phyloP scores from a whole-genome alignment of 345 rosid species.

The Bruguiera gymnorhiza region DNA sequence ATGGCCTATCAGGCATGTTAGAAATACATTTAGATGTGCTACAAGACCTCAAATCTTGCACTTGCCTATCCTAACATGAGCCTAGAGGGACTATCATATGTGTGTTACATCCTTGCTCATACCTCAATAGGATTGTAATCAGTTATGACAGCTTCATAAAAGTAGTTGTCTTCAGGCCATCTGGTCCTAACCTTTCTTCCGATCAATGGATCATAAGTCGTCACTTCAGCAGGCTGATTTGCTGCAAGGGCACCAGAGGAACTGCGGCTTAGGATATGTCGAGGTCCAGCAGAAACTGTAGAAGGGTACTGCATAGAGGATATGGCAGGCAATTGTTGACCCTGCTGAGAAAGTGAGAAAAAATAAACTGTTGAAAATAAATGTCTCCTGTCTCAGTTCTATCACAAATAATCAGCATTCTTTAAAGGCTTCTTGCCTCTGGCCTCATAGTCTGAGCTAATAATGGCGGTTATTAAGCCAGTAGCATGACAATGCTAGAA shows the following conservation, averaged over 20 bases:
- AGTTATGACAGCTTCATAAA: slow-evolving; percentile 91
- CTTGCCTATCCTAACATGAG: not conserved
- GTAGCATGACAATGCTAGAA: slow-evolving; percentile 8
- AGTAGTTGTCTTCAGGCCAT: slow-evolving; percentile 94
- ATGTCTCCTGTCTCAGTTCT: not conserved
- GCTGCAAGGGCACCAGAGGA: slow-evolving; percentile 43
- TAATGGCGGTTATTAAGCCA: slow-evolving; percentile 10
- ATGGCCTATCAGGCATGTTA: not conserved
- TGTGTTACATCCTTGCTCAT: slow-evolving; percentile 14
- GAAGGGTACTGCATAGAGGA: slow-evolving; percentile 54
- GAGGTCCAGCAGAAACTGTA: slow-evolving; percentile 48
- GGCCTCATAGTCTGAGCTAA: not conserved
- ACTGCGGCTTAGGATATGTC: slow-evolving; percentile 46
- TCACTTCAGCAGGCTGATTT: slow-evolving; percentile 54
- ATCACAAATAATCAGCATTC: slow-evolving; percentile 9
- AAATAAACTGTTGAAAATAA: slow-evolving; percentile 3
- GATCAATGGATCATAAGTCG: slow-evolving; percentile 40
- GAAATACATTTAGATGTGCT: not conserved
- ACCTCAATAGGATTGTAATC: slow-evolving; percentile 74
- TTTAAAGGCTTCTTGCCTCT: slow-evolving; percentile 3
- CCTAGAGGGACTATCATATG: not conserved
- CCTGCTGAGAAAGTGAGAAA: slow-evolving; percentile 25
- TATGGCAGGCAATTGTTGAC: slow-evolving; percentile 37
- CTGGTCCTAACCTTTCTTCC: slow-evolving; percentile 97
- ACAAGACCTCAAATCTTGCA: not conserved